Base-by-base conservation (phyloP, 2,329 filamentous ascomycete genomes). In the Penicillium griseofulvum region DNA sequence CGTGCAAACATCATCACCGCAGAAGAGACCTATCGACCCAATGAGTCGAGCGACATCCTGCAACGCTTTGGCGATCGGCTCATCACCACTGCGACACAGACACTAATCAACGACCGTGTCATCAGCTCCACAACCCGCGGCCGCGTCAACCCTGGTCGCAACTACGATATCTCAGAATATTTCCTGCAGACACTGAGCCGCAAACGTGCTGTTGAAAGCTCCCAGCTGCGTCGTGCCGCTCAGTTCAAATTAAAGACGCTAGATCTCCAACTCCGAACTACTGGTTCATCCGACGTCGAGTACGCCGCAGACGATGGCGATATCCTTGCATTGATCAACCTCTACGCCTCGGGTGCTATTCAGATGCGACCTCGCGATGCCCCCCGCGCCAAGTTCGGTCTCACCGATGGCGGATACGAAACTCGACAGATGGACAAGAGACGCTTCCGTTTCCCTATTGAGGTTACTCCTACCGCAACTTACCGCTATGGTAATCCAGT, bases 1-100 rank as follows among this genome's bases (percentile, higher is more conserved):
- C 74, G 78, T 12, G 76, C 79, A 19, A 80, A 79, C 38, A 64
- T 79, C 28, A 65, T 78, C 33, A 77, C 78, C 0, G 68, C 73
- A 1, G 72, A 78, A 44, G 69, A 74, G 19, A 68, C 64, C 2
- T 81, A 79, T 58, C 60, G 73, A 36, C 61, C 75, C 0, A 54
- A 52, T 4, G 65, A 73, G n/a, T 77, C 78, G 52, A 55, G 65
- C 19, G 34, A 71, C 60, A 63, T 69, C 53, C 60, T 77, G 11
- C 59, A 59, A 8, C 60, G 54, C 3, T 66, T 77, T 44, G 65
- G 69, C 12, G 70, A 74, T 19, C 51, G 55, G 0, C 62, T 75
- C 3, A 65, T 80, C 36, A 63, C 68, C n/a, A 64, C 66, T 9
- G 76, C 76, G 1, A 62, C 78, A 4, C 72, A 74, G 52, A 66